Evolutionary conservation across 1,139 yeast species (phyloP).

Genomic region (Eremothecium cymbalariae): DNA sequence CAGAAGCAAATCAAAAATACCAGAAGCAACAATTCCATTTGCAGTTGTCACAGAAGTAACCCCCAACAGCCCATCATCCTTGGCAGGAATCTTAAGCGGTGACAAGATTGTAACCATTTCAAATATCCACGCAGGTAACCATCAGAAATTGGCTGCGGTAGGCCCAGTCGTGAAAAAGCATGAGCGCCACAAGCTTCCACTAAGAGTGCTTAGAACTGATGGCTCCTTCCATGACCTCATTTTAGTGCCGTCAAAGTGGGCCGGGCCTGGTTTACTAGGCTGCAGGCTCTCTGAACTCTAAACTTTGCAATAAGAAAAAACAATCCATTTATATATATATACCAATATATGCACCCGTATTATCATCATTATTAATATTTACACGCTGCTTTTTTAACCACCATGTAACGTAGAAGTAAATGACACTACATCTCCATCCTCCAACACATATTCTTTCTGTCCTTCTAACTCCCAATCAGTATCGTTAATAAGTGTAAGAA

Average conservation of each 20-base stretch:
- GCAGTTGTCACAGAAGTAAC: slow-evolving; percentile 46
- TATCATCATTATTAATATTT: neutral
- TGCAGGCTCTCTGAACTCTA: slow-evolving; percentile 52
- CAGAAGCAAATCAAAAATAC: neutral
- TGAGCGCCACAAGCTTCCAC: slow-evolving; percentile 16
- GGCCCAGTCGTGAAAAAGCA: slow-evolving; percentile 15
- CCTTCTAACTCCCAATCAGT: slow-evolving; percentile 97
- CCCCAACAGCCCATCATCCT: slow-evolving; percentile 41
- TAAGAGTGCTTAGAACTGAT: slow-evolving; percentile 17
- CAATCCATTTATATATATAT: neutral
- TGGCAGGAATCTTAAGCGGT: slow-evolving; percentile 34
- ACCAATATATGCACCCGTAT: neutral
- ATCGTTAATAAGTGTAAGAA: slow-evolving; percentile 82
- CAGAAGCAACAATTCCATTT: slow-evolving; percentile 41
- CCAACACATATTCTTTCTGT: slow-evolving; percentile 68
- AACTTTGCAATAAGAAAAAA: neutral
- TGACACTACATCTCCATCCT: slow-evolving; percentile 68
- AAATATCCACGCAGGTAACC: slow-evolving; percentile 45
- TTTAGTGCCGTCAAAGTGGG: slow-evolving; percentile 56
- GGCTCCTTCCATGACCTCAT: slow-evolving; percentile 13
- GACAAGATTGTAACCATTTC: slow-evolving; percentile 52
- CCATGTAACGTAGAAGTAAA: slow-evolving; percentile 95
- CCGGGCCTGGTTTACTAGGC: slow-evolving; percentile 66
- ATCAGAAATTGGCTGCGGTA: slow-evolving; percentile 35
- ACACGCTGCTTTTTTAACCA: slow-evolving; percentile 42